Evolutionary conservation across 2,329 filamentous ascomycete species (phyloP), one percentile per base, ranked within the genome.

Genomic region (Ceratocystis albifundus): DNA sequence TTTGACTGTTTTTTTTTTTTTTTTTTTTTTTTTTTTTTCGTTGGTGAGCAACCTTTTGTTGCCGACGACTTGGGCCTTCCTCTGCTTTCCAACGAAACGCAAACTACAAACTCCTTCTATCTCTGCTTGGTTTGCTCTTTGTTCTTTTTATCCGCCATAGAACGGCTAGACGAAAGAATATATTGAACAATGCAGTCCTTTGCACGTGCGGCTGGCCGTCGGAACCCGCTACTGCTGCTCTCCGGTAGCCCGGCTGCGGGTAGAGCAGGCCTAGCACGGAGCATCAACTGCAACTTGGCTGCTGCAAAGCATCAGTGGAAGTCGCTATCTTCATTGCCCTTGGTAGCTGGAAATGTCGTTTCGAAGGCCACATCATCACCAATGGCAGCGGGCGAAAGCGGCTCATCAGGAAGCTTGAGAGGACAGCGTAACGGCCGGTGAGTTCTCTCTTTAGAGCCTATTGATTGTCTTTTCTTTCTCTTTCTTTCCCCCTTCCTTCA

Each of bases 131-230:
- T 48, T 17, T 10, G 22, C 10, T 12, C 10, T 41, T 41, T 41
- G 10, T 15, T 41, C 10, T 12, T 15, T 12, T 41, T 41, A 4
- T 12, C 36, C 10, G 12, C 36, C 12, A 3, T 3, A n/a, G n/a
- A 20, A 64, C 10, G 41, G 28, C 53, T 30, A 53, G 28, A 53
- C 22, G 28, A 48, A 48, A n/a, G 1, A 48, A 48, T 20, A 48
- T 20, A n/a, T 22, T 10, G 17, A 17, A 8, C 44, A 28, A 67
- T 67, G 66, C 66, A 65, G 55, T 59, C 63, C 10, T 67, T 67
- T 63, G 55, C 62, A 20, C 57, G 66, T 62, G 66, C 62, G n/a
- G 66, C 55, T 44, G 55, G 44, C 10, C 44, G 57, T 3, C 66
- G 57, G 28, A 65, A 45, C 25, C 46, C 57, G 30, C 36, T 57